These are phyloP conservation scores for Pistacia integerrima DNA, from an alignment of 345 rosid species.

Conservation along the genomic window DNA sequence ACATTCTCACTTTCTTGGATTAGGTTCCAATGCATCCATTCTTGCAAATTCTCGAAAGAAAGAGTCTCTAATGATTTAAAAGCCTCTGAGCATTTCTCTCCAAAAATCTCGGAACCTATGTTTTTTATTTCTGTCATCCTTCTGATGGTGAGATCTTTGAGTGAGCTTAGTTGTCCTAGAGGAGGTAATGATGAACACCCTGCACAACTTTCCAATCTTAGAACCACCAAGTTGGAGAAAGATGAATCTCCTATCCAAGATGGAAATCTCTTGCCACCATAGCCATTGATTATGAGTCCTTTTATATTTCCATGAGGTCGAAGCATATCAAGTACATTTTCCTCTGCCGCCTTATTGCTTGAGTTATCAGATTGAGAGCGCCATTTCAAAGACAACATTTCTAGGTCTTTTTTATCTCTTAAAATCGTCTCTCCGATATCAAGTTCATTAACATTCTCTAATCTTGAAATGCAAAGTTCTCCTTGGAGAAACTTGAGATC, in stretches of 20 bases:
- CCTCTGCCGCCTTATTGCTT: background rate
- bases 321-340: background rate
- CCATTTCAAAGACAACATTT: background rate
- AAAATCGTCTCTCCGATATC: background rate
- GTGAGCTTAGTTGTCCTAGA: background rate
- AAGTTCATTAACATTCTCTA: background rate
- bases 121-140: background rate
- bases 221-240: background rate
- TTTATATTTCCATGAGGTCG: background rate
- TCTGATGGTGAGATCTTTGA: constrained; percentile 3
- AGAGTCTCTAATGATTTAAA: background rate
- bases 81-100: background rate
- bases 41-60: background rate
- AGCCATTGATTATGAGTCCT: background rate
- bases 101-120: background rate
- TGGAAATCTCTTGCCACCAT: background rate
- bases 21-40: background rate
- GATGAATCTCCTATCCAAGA: constrained; percentile 4
- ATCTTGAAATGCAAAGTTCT: background rate
- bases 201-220: background rate
- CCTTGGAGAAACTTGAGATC: background rate
- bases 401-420: background rate
- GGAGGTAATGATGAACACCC: background rate
- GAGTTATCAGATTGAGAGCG: too few species aligned
- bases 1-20: background rate